Percentiles rank a stretch among this genome's conserved stretches.
phyloP scores from a whole-genome alignment of 805 yeast species.

The Candida silvatica region DNA sequence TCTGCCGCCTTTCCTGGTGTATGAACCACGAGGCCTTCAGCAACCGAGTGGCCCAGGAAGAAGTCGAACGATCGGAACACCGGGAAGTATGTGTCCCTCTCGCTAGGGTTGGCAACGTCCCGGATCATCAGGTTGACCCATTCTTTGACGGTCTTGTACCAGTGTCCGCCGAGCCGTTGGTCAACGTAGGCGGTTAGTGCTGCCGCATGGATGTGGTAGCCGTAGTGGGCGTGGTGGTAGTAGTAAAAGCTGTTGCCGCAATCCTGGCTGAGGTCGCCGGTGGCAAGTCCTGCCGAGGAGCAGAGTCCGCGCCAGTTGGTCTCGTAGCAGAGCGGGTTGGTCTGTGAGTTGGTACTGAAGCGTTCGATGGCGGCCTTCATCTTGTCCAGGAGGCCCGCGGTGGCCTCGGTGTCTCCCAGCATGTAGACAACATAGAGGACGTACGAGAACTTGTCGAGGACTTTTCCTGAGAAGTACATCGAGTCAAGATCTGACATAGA shows the following conservation, averaged over 20 bases:
- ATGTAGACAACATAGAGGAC: conserved; percentile 42
- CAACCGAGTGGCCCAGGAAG: conserved; percentile 76
- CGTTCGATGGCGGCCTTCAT: conserved; percentile 36
- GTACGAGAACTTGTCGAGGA: conserved; percentile 48
- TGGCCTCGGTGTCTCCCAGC: conserved; percentile 31
- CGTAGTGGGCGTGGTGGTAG: conserved; percentile 53
- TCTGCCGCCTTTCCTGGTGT: conserved; percentile 78
- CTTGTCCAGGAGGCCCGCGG: conserved; percentile 39
- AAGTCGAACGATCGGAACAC: conserved; percentile 64
- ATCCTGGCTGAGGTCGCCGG: conserved; percentile 38
- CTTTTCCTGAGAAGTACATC: conserved; percentile 45
- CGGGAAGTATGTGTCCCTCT: conserved; percentile 50
- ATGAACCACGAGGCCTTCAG: conserved; percentile 59
- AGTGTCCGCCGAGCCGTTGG: conserved; percentile 35
- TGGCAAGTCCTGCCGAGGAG: conserved; percentile 36
- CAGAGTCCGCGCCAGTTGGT: conserved; percentile 48
- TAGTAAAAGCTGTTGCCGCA: conserved; percentile 44
- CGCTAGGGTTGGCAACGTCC: conserved; percentile 57
- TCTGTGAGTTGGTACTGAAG: conserved; percentile 33
- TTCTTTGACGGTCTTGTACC: conserved; percentile 39
- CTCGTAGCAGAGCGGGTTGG: conserved; percentile 45
- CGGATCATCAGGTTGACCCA: conserved; percentile 56
- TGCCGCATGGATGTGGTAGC: conserved; percentile 51
- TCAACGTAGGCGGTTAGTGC: conserved; percentile 57
- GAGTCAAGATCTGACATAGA: conserved; percentile 28